Evolutionary conservation across 2,329 filamentous ascomycete genomes (phyloP).

Genomic region (Ceratocystiopsis sp.): DNA sequence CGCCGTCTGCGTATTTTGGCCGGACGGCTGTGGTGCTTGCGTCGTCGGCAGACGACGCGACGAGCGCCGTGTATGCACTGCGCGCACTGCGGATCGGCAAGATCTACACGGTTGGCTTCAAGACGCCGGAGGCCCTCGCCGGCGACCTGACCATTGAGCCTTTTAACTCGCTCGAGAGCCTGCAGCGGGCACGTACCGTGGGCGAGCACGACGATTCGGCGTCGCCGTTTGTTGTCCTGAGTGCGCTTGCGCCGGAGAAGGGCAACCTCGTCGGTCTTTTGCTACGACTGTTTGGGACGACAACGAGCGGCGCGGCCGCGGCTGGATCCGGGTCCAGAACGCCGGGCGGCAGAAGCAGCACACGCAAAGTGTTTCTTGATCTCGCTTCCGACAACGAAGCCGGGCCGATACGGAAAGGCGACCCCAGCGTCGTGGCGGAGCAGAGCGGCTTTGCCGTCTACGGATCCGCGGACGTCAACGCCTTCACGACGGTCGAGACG

Average conservation of each 20-base stretch:
- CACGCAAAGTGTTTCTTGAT: slow-evolving; percentile 61
- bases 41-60: slow-evolving; percentile 56
- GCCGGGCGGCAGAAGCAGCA: slow-evolving; percentile 13
- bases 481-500: slow-evolving; percentile 73
- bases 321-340: no score
- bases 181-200: slow-evolving; percentile 33
- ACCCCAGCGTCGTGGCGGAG: slow-evolving; percentile 53
- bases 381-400: slow-evolving; percentile 37
- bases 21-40: slow-evolving; percentile 62
- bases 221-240: slow-evolving; percentile 67
- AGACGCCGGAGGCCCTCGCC: slow-evolving; percentile 42
- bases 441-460: slow-evolving; percentile 66
- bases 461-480: slow-evolving; percentile 61
- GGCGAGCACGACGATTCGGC: slow-evolving; percentile 20
- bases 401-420: slow-evolving; percentile 32
- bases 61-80: slow-evolving; percentile 62
- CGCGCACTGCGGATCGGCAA: slow-evolving; percentile 59
- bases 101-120: slow-evolving; percentile 74
- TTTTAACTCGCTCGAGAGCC: slow-evolving; percentile 55
- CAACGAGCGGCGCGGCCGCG: no score
- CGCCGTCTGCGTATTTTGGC: slow-evolving; percentile 63
- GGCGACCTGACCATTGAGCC: slow-evolving; percentile 57
- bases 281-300: slow-evolving; percentile 51
- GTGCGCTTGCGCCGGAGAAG: slow-evolving; percentile 62
- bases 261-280: slow-evolving; percentile 63